Evolutionary conservation across 2,329 filamentous ascomycete species (phyloP).

Genomic region (Venturiaceae sp.): DNA sequence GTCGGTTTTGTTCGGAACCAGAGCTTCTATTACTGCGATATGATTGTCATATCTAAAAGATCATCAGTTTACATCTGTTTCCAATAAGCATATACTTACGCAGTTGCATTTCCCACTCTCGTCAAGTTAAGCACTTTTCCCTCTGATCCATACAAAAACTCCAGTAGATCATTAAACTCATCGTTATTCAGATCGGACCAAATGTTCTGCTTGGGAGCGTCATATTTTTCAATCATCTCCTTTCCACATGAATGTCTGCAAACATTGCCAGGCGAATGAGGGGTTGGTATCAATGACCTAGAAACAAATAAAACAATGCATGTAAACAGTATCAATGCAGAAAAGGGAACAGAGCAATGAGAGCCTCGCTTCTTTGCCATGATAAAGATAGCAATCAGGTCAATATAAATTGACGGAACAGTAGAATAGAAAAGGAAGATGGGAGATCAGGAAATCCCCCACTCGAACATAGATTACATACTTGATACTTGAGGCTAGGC

Average conservation of each 20-base stretch:
- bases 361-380: neutral
- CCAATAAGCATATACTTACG: neutral
- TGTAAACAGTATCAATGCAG: neutral
- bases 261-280: neutral
- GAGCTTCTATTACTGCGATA: constrained; percentile 15
- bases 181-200: constrained; percentile 5
- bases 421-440: neutral
- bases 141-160: neutral
- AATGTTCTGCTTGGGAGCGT: constrained; percentile 7
- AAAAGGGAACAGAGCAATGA: neutral
- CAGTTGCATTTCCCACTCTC: neutral
- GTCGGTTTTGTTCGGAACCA: constrained; percentile 34
- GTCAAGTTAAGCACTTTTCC: constrained; percentile 1
- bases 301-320: neutral
- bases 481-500: too few species aligned
- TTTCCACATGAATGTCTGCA: neutral
- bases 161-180: constrained; percentile 6
- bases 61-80: constrained; percentile 7
- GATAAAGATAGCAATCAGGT: neutral
- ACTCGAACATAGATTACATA: too few species aligned
- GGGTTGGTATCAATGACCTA: neutral
- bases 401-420: neutral
- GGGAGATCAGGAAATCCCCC: neutral
- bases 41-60: constrained; percentile 16
- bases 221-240: neutral